Evolutionary conservation across 73 alveolate genomes (phyloP), one percentile per base, ranked within the genome.

Genomic region (Blepharisma japonicum): DNA sequence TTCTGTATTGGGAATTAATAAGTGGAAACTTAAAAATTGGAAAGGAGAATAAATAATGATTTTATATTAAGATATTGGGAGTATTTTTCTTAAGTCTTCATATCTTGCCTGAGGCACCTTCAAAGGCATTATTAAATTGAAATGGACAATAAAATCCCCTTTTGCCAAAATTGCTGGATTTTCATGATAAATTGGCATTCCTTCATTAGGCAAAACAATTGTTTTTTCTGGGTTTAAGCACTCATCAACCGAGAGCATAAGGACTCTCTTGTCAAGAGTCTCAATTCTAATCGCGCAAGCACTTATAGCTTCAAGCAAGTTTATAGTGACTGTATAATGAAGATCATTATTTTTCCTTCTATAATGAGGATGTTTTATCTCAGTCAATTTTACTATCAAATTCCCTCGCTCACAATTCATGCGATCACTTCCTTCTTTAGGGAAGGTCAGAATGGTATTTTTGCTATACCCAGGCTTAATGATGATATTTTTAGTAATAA

Each of bases 141-240:
- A 61, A 61, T 25, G 39, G 14, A 61, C 47, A 39, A 18, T 14
- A 8, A 61, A 61, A 25, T 54, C 72, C 68, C 71, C 72, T 68
- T 56, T 49, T 55, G 55, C 84, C 23, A 67, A 56, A 3, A 61
- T 71, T 55, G 67, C 77, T 46, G 61, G 14, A 56, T 91, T 92
- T 51, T 80, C 78, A 56, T 74, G 77, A 48, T 77, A 79, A 70
- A 91, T 80, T 8, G 97, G 97, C 97, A 89, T 91, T 45, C 97
- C 97, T 82, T 91, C 92, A 8, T 81, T 87, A 55, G 51, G 76
- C 11, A 91, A 77, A 21, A 83, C 80, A 66, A 85, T 85, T 20
- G 68, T 78, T 8, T 91, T 82, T 56, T 80, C 55, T 20, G 97
- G 95, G 77, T 85, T 56, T 48, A 91, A 81, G 66, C 86, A 81